These are phyloP conservation scores for Epichloe typhina DNA, from an alignment of 2,329 filamentous ascomycete species.

Conservation along the genomic window DNA sequence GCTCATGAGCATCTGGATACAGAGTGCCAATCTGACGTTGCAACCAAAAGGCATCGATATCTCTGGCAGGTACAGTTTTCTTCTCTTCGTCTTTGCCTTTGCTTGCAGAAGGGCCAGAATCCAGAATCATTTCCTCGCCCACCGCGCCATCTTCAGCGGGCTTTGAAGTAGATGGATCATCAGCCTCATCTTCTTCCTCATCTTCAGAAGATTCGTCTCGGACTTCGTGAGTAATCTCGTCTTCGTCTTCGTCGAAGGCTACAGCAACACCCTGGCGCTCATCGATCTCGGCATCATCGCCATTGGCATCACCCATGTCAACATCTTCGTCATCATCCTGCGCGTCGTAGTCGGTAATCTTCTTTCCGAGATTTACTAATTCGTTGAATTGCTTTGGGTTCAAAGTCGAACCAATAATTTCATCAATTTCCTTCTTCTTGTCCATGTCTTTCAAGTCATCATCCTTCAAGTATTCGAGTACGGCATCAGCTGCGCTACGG, in stretches of 20 bases:
- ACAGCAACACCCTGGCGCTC: constrained; percentile 95
- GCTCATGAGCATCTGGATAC: constrained; percentile 82
- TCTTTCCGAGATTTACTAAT: constrained; percentile 89
- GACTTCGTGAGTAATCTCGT: constrained; percentile 68
- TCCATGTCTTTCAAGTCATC: constrained; percentile 94
- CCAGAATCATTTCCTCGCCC: constrained; percentile 78
- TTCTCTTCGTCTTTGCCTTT: constrained; percentile 38
- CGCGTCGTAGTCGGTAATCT: constrained; percentile 95
- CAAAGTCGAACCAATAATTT: constrained; percentile 73
- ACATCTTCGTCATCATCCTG: constrained; percentile 91
- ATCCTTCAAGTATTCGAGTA: constrained; percentile 85
- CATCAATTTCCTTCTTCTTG: constrained; percentile 95
- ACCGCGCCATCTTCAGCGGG: constrained; percentile 34
- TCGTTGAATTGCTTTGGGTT: constrained; percentile 91
- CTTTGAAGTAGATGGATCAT: constrained; percentile 17
- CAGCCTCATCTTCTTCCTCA: constrained; percentile 48
- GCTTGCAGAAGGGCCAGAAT: constrained; percentile 42
- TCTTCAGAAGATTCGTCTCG: constrained; percentile 77
- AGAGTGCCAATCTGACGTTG: constrained; percentile 81
- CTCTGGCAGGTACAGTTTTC: constrained; percentile 61
- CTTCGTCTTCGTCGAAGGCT: constrained; percentile 86
- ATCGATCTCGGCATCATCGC: constrained; percentile 64
- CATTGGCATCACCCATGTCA: constrained; percentile 53
- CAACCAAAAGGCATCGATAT: constrained; percentile 96
- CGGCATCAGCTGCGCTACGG: constrained; percentile 83